Evolutionary conservation across 140 eudicot genomes (phyloP).

Genomic region (Erigeron philadelphicus): DNA sequence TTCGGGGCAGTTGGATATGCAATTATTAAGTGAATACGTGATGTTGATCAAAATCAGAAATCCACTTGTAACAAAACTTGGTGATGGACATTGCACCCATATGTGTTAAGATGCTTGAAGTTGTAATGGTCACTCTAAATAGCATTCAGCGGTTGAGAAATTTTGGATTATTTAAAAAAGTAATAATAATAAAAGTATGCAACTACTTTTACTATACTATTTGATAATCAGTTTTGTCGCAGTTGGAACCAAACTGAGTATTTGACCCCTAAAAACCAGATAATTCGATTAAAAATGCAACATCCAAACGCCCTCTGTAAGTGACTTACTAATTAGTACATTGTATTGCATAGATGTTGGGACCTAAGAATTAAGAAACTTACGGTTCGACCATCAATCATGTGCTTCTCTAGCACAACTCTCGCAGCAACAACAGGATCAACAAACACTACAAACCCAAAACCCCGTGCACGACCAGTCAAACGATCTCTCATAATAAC

Average conservation of each 20-base stretch:
- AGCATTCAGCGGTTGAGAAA: not conserved
- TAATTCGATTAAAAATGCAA: not conserved
- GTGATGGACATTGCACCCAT: not conserved
- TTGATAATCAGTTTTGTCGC: not conserved
- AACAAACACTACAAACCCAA: conserved; percentile 84
- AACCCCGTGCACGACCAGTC: conserved; percentile 95
- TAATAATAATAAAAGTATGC: not conserved
- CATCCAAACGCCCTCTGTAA: conserved; percentile 7
- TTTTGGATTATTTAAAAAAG: not conserved
- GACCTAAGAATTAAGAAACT: conserved; percentile 30
- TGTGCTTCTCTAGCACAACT: conserved; percentile 78
- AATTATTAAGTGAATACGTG: not conserved
- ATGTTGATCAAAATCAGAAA: not conserved
- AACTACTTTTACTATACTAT: no score
- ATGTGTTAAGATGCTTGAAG: conserved; percentile 2
- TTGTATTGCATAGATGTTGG: conserved; percentile 10
- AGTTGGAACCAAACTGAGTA: no score
- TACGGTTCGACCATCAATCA: conserved; percentile 85
- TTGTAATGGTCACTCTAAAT: not conserved
- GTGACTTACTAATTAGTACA: conserved; percentile 9
- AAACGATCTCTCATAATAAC: conserved; percentile 85
- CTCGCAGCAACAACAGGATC: conserved; percentile 73
- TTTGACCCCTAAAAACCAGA: not conserved
- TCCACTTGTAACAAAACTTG: not conserved
- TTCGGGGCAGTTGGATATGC: conserved; percentile 4